These are phyloP conservation scores for Cryphonectria nitschkei DNA, from an alignment of 2,329 filamentous ascomycete species.

Conservation along the genomic window DNA sequence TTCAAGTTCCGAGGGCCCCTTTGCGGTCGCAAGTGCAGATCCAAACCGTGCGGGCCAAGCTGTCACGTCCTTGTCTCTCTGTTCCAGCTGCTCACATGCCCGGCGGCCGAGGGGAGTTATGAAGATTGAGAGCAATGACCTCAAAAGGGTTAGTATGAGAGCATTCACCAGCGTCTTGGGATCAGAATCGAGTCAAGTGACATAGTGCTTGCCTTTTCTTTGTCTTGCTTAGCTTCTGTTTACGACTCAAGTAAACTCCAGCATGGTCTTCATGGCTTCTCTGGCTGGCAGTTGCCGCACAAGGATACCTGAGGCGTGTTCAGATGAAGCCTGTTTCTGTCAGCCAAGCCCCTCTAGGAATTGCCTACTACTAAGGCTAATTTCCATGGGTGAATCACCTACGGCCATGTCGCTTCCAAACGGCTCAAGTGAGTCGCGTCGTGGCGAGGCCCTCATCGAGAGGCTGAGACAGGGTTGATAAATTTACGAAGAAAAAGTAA, in stretches of 20 bases:
- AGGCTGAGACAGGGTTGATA: conserved; percentile 6
- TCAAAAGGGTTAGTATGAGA: not conserved
- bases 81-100: not conserved
- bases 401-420: not conserved
- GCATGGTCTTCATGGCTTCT: not conserved
- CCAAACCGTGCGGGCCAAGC: not conserved
- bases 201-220: no score
- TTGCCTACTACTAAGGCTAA: not conserved
- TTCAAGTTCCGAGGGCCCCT: no score
- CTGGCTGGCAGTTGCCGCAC: not conserved
- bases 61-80: not conserved
- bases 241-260: not conserved
- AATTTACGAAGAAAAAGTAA: not conserved
- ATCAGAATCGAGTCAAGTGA: not conserved
- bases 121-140: not conserved
- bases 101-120: not conserved
- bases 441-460: not conserved
- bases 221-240: not conserved
- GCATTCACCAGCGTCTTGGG: not conserved
- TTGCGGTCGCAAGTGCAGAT: not conserved
- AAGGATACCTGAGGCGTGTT: not conserved
- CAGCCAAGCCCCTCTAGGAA: not conserved
- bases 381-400: not conserved
- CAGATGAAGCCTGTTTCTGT: not conserved
- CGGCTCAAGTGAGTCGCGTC: not conserved